Percentiles rank a stretch among this genome's conserved stretches.
These are phyloP conservation scores for Mycosphaerelloides madeirae DNA, from an alignment of 2,329 filamentous ascomycete species.

Conservation along the genomic window DNA sequence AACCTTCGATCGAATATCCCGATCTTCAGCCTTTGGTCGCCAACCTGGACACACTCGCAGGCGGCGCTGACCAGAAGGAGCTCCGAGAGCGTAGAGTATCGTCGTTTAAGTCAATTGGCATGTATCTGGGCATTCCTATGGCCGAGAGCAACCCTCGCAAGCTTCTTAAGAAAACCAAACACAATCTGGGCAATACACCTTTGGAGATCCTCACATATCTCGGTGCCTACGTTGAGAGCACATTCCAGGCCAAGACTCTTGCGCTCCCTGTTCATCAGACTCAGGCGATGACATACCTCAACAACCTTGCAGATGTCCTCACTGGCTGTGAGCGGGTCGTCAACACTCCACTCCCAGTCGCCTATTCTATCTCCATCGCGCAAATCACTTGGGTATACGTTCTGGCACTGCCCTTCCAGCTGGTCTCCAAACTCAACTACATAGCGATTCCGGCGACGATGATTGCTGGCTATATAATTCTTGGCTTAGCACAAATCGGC, in stretches of 20 bases:
- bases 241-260: constrained; percentile 54
- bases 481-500: constrained; percentile 70
- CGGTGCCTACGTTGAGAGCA: constrained; percentile 59
- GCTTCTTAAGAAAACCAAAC: constrained; percentile 65
- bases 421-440: constrained; percentile 60
- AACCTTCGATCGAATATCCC: constrained; percentile 72
- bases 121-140: constrained; percentile 72
- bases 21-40: constrained; percentile 66
- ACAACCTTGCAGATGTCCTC: constrained; percentile 65
- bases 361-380: constrained; percentile 77
- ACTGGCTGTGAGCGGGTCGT: constrained; percentile 72
- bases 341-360: constrained; percentile 74
- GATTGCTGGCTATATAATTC: constrained; percentile 69
- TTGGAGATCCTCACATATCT: constrained; percentile 74
- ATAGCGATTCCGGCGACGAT: constrained; percentile 73
- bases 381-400: constrained; percentile 87
- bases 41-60: constrained; percentile 72
- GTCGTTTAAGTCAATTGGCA: constrained; percentile 43
- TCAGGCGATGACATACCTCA: constrained; percentile 53
- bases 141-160: constrained; percentile 75
- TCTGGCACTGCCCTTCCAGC: constrained; percentile 74
- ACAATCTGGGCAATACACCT: constrained; percentile 75
- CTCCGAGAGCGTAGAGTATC: constrained; percentile 34
- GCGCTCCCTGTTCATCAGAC: constrained; percentile 57
- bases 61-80: constrained; percentile 47